Evolutionary conservation across 2,329 filamentous ascomycete species (phyloP), one percentile per base, ranked within the genome.

Genomic region (Penicillium freii): DNA sequence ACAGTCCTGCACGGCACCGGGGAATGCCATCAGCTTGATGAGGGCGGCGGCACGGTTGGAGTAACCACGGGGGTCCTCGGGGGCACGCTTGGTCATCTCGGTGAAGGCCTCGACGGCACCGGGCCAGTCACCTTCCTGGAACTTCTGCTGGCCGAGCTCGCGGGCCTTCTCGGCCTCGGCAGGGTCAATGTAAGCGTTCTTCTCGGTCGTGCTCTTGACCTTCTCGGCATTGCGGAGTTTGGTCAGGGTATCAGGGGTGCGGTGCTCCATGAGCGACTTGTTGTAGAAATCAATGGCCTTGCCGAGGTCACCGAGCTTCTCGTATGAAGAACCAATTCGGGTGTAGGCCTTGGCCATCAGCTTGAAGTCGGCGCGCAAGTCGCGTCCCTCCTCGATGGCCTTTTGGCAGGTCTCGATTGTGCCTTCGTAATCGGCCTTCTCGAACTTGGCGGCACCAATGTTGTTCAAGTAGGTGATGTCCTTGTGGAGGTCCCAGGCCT

Each of bases 381-480:
- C 84, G 58, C 94, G 91, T 55, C 94, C 94, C 75, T 97, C 89
- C 66, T 95, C 89, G 53, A 96, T 84, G 11, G 95, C 94, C 78
- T 91, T 86, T 68, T 90, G 87, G 79, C 94, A 99, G 17, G 87
- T 80, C 68, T 95, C 90, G 63, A 99, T 92, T 65, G 89, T 87
- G 57, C 87, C 89, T 69, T 95, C 84, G 75, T 90, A 96, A 73
- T 97, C 94, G 56, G 92, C 92, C 82, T 97, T 97, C 77, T 99
- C 94, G 68, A 92, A 97, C 70, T 95, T 86, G 59, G 93, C 94
- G 4, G 94, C 94, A 59, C 92, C 91, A 33, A 96, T 84, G 78
- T 99, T 99, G 81, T 95, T 99, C 59, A 97, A 83, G 78, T 99
- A 99, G 17, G 93, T 94, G 70, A 99, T 96, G 70, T 99, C 94